Evolutionary conservation across 2,329 filamentous ascomycete species (phyloP).

Genomic region (Aureobasidium sp.): DNA sequence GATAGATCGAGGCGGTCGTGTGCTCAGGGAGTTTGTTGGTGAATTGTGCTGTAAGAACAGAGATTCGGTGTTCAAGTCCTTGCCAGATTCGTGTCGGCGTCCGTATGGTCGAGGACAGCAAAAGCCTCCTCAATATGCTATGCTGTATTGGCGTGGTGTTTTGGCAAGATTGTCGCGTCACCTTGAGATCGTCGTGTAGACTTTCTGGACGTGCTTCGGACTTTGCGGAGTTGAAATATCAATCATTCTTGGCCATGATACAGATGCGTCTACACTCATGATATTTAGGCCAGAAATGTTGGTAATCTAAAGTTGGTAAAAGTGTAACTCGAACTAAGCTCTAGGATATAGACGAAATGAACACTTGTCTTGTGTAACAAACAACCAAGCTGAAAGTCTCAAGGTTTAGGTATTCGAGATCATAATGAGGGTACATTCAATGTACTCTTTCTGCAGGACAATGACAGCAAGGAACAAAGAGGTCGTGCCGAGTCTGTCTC

Average conservation of each 20-base stretch:
- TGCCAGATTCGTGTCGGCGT: no score
- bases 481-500: no score
- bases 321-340: no score
- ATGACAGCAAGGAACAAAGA: rapidly evolving
- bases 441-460: background rate
- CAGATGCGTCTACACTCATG: background rate
- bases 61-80: background rate
- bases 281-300: no score
- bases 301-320: no score
- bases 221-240: background rate
- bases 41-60: background rate
- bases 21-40: background rate
- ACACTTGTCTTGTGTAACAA: no score
- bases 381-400: no score
- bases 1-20: background rate
- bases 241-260: background rate
- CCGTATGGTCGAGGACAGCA: background rate
- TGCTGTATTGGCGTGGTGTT: background rate
- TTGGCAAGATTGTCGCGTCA: background rate
- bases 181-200: background rate
- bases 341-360: no score
- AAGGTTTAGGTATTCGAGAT: no score
- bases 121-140: no score
- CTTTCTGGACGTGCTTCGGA: constrained; percentile 7
- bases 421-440: background rate